These are phyloP conservation scores for Macrophomina pseudophaseolina DNA, from an alignment of 2,329 filamentous ascomycete genomes.

Conservation along the genomic window DNA sequence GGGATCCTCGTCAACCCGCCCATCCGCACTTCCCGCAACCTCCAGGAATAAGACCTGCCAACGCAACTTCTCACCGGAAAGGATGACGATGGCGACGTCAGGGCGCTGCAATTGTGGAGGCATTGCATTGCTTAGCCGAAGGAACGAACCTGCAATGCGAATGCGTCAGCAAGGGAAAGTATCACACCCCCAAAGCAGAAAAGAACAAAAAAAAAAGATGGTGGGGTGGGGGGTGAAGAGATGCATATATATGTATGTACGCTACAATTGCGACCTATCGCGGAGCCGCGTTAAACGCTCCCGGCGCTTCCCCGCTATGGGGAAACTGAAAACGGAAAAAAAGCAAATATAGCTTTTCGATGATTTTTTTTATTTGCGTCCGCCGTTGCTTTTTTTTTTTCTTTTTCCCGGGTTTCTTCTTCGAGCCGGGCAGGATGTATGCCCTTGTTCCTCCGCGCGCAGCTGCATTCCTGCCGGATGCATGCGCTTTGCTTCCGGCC, in stretches of 20 bases:
- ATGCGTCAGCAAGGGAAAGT: not conserved
- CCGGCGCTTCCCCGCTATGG: not conserved
- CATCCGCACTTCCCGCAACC: not conserved
- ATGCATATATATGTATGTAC: no score
- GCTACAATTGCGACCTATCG: not conserved
- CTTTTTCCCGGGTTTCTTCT: no score
- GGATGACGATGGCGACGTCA: no score
- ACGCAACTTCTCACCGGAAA: no score
- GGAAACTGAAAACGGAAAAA: not conserved
- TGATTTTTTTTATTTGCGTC: not conserved
- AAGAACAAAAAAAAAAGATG: not conserved
- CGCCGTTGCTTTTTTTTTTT: not conserved
- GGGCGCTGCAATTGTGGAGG: no score
- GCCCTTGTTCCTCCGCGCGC: no score
- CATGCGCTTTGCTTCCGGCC: conserved; percentile 2
- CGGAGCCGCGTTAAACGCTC: not conserved
- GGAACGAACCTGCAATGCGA: not conserved
- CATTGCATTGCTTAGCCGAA: no score
- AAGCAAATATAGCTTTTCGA: not conserved
- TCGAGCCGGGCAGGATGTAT: no score
- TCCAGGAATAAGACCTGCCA: no score
- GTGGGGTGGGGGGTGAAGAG: no score
- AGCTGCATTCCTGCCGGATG: conserved; percentile 1
- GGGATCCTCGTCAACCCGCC: not conserved
- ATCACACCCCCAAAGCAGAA: not conserved